Evolutionary conservation across 2,329 filamentous ascomycete species (phyloP), one percentile per base, ranked within the genome.

Genomic region (Leptographium wingfieldii): DNA sequence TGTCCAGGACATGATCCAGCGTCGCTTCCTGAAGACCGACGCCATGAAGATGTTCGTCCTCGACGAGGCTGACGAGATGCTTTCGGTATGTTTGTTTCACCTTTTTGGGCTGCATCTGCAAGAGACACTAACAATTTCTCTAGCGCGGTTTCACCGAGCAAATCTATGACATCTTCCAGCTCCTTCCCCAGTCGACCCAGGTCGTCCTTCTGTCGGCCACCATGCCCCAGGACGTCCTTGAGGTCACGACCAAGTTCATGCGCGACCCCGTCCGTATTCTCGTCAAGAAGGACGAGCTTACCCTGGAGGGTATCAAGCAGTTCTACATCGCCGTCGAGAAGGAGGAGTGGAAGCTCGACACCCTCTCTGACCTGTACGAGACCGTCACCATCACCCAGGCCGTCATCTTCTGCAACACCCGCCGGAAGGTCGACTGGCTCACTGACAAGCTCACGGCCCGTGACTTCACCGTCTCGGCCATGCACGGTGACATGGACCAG

Each of bases 211-310:
- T 99, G 60, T 97, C 94, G 62, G 94, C 94, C 71, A 99, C 94
- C 75, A 95, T 99, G 86, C 94, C 94, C 71, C 91, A 96, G 82
- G 94, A 99, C 73, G 94, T 99, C 64, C 86, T 99, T 63, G 94
- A 99, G 81, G 92, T 99, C 73, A 99, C 94, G 73, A 97, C 92
- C 80, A 96, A 96, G 82, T 99, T 99, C 84, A 99, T 99, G 94
- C 92, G 91, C 70, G 94, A 99, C 78, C 94, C 94, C 68, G 89
- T 99, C 76, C 92, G 94, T 73, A 97, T 99, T 73, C 84, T 99
- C 69, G 94, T 99, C 78, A 99, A 99, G 88, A 96, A 96, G 85
- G 92, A 95, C 73, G 94, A 99, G 76, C 87, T 99, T 76, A 99
- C 94, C 72, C 90, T 99, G 62, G 94, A 99, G 80, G 94, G 94